phyloP scores from a whole-genome alignment of 352 stramenopile species.

The Lagenidium giganteum region DNA sequence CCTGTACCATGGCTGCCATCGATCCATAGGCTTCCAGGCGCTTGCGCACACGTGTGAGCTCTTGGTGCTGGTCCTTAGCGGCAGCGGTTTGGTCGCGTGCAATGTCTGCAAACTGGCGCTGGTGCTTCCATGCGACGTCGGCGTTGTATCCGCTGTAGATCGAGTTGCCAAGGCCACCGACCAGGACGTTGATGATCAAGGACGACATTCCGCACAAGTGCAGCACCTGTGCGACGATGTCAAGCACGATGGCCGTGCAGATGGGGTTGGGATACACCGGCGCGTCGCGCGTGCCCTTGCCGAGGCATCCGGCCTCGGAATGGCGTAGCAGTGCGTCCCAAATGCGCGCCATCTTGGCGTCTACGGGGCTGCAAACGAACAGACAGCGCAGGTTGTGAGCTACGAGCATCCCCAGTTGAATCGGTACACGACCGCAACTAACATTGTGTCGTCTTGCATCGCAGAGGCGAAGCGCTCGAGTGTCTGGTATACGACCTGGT shows the following conservation, averaged over 20 bases:
- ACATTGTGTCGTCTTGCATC: constrained; percentile 13
- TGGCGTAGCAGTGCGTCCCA: constrained; percentile 59
- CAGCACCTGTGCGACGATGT: constrained; percentile 32
- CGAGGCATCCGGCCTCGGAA: constrained; percentile 47
- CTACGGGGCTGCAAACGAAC: constrained; percentile 16
- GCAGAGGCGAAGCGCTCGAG: constrained; percentile 8
- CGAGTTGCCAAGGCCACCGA: constrained; percentile 56
- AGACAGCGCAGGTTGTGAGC: too few relatives aligned
- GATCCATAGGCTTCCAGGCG: constrained; percentile 12
- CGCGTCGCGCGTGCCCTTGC: constrained; percentile 8
- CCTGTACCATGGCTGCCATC: neutral
- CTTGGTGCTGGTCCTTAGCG: constrained; percentile 17
- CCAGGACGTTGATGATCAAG: constrained; percentile 35
- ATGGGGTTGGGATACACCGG: constrained; percentile 64
- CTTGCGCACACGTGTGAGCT: constrained; percentile 9
- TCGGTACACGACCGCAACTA: neutral
- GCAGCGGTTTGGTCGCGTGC: constrained; percentile 16
- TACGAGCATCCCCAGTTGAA: neutral
- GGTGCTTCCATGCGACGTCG: constrained; percentile 20
- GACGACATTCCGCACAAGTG: constrained; percentile 25
- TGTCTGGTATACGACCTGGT: constrained; percentile 14
- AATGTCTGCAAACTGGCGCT: constrained; percentile 41
- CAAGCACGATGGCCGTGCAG: constrained; percentile 50
- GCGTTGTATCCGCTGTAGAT: constrained; percentile 50
- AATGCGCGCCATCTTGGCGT: constrained; percentile 44